A percentile compares a stretch with the other conserved stretches of the same genome.
Evolutionary conservation across 805 yeast species (phyloP).

Genomic region (Blastobotrys americana): DNA sequence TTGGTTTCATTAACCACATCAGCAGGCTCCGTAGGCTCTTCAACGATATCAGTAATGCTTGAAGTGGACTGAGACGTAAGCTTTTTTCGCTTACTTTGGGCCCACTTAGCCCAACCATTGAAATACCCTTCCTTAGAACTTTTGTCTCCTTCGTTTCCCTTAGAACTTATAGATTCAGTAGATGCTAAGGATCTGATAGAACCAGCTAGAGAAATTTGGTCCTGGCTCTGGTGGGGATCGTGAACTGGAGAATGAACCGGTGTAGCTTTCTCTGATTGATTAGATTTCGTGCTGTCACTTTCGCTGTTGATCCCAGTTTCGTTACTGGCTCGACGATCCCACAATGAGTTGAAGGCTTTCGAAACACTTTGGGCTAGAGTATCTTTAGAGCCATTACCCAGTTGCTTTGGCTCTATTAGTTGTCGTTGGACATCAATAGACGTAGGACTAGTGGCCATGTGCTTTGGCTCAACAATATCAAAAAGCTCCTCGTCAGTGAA

Average conservation of each 20-base stretch:
- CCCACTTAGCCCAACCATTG: conserved; percentile 17
- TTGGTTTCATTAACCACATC: not conserved
- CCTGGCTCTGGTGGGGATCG: not conserved
- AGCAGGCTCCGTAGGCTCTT: not conserved
- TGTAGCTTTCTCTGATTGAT: not conserved
- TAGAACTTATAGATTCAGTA: not conserved
- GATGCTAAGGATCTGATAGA: not conserved
- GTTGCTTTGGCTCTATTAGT: conserved; percentile 17
- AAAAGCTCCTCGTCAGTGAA: conserved; percentile 65
- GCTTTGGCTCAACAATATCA: conserved; percentile 48
- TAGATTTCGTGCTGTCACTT: not conserved
- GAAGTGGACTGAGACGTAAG: conserved; percentile 2
- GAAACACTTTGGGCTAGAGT: conserved; percentile 25
- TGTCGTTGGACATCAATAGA: conserved; percentile 8
- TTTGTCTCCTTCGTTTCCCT: not conserved
- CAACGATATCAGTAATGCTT: not conserved
- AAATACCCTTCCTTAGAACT: conserved; percentile 12
- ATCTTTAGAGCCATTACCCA: conserved; percentile 13
- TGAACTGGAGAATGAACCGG: not conserved
- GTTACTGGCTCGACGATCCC: conserved; percentile 15
- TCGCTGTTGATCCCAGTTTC: not conserved
- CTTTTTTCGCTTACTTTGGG: conserved; percentile 11
- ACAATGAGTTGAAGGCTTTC: conserved; percentile 25
- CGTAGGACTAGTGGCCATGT: conserved; percentile 24
- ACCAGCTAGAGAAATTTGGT: not conserved